Evolutionary conservation across 345 rosid species (phyloP).

Genomic region (Rubroshorea leprosula): DNA sequence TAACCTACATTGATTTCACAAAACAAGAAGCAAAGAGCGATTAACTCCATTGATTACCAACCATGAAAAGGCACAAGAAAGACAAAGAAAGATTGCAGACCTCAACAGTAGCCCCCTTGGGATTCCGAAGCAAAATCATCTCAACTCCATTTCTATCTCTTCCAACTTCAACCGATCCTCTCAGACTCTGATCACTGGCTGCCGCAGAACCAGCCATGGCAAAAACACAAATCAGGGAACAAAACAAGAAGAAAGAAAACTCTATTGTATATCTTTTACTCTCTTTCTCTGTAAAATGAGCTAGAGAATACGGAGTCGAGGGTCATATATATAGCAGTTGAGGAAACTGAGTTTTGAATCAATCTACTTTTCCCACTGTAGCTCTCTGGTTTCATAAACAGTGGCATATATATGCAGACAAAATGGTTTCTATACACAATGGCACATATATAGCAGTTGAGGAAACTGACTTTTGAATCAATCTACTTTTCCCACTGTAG

Average conservation of each 20-base stretch:
- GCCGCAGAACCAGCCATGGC: constrained; percentile 49
- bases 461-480: no score
- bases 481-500: constrained; percentile 23
- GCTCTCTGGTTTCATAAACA: constrained; percentile 16
- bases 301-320: neutral
- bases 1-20: no score
- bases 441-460: constrained; percentile 24
- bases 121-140: constrained; percentile 60
- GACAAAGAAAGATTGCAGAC: constrained; percentile 30
- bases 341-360: no score
- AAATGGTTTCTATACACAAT: no score
- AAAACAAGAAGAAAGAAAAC: constrained; percentile 6
- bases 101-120: constrained; percentile 69
- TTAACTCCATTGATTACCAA: neutral
- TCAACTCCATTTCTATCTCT: constrained; percentile 69
- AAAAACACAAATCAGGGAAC: constrained; percentile 3
- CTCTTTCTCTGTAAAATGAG: constrained; percentile 6
- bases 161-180: constrained; percentile 41
- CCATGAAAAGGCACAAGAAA: neutral
- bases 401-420: no score
- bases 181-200: constrained; percentile 38
- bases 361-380: constrained; percentile 24
- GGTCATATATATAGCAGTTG: constrained; percentile 20
- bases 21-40: neutral
- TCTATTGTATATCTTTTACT: no score